A percentile compares a stretch with the other conserved stretches of the same genome.
Evolutionary conservation across 73 alveolate species (phyloP).

Genomic region (Paramecium biaurelia): DNA sequence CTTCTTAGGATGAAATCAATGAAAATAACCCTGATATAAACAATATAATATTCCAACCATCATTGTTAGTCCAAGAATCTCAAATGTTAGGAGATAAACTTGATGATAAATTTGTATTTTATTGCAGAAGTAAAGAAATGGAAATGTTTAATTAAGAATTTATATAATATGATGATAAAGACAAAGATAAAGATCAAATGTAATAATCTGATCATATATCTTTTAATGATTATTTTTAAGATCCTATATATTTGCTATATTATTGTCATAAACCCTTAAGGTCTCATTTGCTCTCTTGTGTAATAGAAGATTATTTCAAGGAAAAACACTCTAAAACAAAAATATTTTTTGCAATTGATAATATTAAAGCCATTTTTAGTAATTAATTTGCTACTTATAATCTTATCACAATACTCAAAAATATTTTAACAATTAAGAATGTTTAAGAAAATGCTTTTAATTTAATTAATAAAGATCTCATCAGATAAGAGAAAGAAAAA

Average conservation of each 20-base stretch:
- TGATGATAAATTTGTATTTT: slow-evolving; percentile 36
- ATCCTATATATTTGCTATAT: neutral
- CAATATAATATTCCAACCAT: neutral
- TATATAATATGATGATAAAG: neutral
- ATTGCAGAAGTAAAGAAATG: neutral
- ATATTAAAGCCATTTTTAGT: neutral
- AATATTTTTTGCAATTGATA: neutral
- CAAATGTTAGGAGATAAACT: neutral
- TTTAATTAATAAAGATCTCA: neutral
- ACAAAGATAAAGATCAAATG: neutral
- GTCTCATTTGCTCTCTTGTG: neutral
- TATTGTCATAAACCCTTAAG: slow-evolving; percentile 29
- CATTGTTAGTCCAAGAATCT: neutral
- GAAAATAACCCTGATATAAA: neutral
- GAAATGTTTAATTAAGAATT: neutral
- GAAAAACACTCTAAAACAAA: neutral
- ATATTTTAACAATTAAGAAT: neutral
- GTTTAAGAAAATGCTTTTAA: neutral
- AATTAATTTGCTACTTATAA: neutral
- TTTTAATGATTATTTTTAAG: neutral
- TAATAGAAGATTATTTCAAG: neutral
- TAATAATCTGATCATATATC: neutral
- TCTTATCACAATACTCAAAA: neutral
- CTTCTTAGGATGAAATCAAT: neutral
- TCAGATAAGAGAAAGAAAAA: neutral